Percentiles rank a stretch among this genome's conserved stretches.
These are phyloP conservation scores for Phalaenopsis hybrid DNA, from an alignment of 116 monocot genomes.

Conservation along the genomic window DNA sequence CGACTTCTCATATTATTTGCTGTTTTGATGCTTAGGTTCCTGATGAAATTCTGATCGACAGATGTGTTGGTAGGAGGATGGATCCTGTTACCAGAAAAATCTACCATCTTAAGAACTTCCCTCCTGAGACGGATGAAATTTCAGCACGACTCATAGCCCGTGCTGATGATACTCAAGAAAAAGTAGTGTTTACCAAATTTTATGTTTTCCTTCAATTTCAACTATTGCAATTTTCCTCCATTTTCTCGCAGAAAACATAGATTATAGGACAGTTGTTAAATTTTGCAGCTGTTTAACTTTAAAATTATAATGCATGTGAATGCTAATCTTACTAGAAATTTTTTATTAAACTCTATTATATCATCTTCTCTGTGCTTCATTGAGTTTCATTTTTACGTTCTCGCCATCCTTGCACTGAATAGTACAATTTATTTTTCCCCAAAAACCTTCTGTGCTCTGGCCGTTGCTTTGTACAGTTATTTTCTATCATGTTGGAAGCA, in stretches of 20 bases:
- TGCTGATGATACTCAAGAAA: slow-evolving; percentile 78
- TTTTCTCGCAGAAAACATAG: too few species aligned
- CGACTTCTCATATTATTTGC: slow-evolving; percentile 5
- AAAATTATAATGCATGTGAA: too few species aligned
- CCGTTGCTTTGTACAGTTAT: not conserved
- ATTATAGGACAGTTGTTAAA: too few species aligned
- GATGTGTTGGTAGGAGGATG: slow-evolving; percentile 94
- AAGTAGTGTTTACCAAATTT: slow-evolving; percentile 34
- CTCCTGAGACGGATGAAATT: slow-evolving; percentile 81
- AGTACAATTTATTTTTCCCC: too few species aligned
- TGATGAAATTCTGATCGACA: slow-evolving; percentile 85
- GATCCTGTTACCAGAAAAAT: slow-evolving; percentile 89
- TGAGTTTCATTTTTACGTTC: too few species aligned
- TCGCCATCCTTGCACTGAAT: too few species aligned
- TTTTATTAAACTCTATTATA: too few species aligned
- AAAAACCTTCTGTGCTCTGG: too few species aligned
- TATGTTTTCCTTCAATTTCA: not conserved
- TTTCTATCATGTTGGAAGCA: too few species aligned
- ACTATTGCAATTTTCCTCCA: not conserved
- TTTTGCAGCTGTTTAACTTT: too few species aligned
- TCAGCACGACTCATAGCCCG: slow-evolving; percentile 62
- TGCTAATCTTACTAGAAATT: too few species aligned
- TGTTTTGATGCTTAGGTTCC: slow-evolving; percentile 71
- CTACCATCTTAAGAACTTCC: slow-evolving; percentile 75
- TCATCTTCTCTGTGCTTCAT: too few species aligned